Conservation (phyloP, 2,329 filamentous ascomycete genomes). For the Aureobasidium zeae region DNA sequence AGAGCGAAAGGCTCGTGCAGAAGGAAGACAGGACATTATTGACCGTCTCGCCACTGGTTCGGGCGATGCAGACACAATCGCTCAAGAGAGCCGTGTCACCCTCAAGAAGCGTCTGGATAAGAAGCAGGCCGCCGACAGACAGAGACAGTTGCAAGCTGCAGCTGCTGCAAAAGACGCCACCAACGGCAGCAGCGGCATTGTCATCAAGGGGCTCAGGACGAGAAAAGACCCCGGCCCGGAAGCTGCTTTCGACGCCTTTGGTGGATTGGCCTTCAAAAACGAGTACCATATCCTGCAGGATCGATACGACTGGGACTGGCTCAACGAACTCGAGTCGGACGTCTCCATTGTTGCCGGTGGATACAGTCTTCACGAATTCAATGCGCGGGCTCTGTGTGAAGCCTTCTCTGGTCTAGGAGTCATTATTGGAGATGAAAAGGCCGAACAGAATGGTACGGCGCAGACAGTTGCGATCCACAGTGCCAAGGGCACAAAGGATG, state of each 20-base stretch:
- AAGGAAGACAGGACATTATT: conserved; percentile 59
- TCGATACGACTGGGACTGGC: conserved; percentile 65
- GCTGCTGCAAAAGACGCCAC: conserved; percentile 28
- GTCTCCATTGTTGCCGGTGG: conserved; percentile 64
- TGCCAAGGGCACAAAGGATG: conserved; percentile 50
- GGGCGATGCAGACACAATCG: conserved; percentile 49
- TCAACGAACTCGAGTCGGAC: conserved; percentile 59
- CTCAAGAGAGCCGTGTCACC: conserved; percentile 50
- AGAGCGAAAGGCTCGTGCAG: conserved; percentile 54
- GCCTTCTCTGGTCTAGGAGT: conserved; percentile 84
- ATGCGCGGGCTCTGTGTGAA: conserved; percentile 70
- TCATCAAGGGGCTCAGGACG: conserved; percentile 73
- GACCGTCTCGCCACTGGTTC: conserved; percentile 56
- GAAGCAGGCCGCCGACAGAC: conserved; percentile 38
- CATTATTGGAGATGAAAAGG: conserved; percentile 68
- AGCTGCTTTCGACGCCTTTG: conserved; percentile 81
- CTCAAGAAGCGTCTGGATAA: conserved; percentile 65
- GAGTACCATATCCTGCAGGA: conserved; percentile 62
- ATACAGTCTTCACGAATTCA: conserved; percentile 75
- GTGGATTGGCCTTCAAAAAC: conserved; percentile 55
- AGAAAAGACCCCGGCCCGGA: conserved; percentile 52
- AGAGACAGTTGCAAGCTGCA: conserved; percentile 37
- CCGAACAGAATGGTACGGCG: conserved; percentile 33
- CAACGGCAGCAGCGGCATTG: conserved; percentile 33
- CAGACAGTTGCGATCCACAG: conserved; percentile 29